Conservation (phyloP, 495 filamentous ascomycete genomes). For the Aspergillus ostianus region DNA sequence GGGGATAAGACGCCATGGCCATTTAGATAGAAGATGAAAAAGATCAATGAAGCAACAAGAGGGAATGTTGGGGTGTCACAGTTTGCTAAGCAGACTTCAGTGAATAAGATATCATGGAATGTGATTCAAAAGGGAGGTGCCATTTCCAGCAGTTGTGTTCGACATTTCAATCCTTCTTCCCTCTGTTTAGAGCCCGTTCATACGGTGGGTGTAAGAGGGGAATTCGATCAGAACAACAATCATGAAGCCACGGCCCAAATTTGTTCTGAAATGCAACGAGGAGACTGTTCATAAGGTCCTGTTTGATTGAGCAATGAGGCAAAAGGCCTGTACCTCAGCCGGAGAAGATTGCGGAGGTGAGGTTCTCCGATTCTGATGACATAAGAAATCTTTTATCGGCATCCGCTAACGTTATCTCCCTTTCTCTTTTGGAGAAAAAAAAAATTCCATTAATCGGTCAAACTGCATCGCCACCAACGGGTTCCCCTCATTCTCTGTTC, state of each 20-base stretch:
- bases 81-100: not conserved
- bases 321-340: not conserved
- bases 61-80: not conserved
- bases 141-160: conserved; percentile 15
- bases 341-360: conserved; percentile 24
- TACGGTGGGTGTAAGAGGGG: not conserved
- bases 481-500: not conserved
- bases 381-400: conserved; percentile 29
- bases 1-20: conserved; percentile 48
- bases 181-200: not conserved
- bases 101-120: conserved; percentile 12
- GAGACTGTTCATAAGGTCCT: not conserved
- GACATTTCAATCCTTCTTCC: conserved; percentile 23
- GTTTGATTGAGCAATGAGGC: not conserved
- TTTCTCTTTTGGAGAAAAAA: conserved; percentile 15
- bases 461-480: not conserved
- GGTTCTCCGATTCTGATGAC: conserved; percentile 36
- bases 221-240: not conserved
- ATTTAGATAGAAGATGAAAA: not conserved
- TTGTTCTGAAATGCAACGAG: not conserved
- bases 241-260: not conserved
- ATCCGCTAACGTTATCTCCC: not conserved
- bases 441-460: conserved; percentile 20
- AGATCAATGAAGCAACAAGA: not conserved
- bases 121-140: conserved; percentile 12